phyloP scores from a whole-genome alignment of 1,139 yeast genomes.

The Sugiyamaella sp. region DNA sequence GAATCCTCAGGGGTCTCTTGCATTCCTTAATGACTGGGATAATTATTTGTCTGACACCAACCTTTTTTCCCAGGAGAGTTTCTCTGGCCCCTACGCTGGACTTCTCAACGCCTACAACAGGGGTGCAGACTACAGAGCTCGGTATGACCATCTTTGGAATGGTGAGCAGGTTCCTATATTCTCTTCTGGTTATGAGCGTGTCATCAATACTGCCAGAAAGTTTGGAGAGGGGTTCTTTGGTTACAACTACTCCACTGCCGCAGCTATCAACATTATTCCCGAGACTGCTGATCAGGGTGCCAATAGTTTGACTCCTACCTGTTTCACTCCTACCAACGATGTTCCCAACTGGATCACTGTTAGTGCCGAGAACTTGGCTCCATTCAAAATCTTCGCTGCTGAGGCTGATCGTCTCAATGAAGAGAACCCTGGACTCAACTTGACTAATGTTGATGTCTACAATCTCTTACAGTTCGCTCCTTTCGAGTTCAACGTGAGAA shows the following conservation, averaged over 20 bases:
- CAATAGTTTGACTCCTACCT: conserved; percentile 46
- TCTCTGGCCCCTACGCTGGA: conserved; percentile 45
- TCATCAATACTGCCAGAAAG: conserved; percentile 45
- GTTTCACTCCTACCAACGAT: conserved; percentile 25
- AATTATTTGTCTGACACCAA: conserved; percentile 39
- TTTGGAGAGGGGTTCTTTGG: conserved; percentile 50
- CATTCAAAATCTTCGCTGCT: conserved; percentile 39
- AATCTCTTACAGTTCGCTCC: conserved; percentile 56
- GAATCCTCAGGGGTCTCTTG: conserved; percentile 41
- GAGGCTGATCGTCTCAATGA: conserved; percentile 47
- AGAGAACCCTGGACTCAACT: conserved; percentile 49
- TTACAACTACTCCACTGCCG: conserved; percentile 42
- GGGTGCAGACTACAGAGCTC: conserved; percentile 42
- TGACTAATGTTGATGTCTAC: conserved; percentile 49
- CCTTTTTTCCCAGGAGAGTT: conserved; percentile 37
- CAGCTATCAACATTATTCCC: conserved; percentile 44
- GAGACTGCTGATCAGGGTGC: conserved; percentile 47
- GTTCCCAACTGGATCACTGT: conserved; percentile 23
- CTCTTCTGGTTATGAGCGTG: conserved; percentile 46
- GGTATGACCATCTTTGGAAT: conserved; percentile 46
- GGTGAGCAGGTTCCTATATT: conserved; percentile 44
- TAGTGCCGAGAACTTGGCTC: conserved; percentile 23
- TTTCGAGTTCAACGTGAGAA: conserved; percentile 58
- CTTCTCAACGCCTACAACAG: conserved; percentile 35
- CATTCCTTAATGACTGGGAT: conserved; percentile 46